phyloP scores from a whole-genome alignment of 805 yeast species.

The Saccharomycopsis babjevae region DNA sequence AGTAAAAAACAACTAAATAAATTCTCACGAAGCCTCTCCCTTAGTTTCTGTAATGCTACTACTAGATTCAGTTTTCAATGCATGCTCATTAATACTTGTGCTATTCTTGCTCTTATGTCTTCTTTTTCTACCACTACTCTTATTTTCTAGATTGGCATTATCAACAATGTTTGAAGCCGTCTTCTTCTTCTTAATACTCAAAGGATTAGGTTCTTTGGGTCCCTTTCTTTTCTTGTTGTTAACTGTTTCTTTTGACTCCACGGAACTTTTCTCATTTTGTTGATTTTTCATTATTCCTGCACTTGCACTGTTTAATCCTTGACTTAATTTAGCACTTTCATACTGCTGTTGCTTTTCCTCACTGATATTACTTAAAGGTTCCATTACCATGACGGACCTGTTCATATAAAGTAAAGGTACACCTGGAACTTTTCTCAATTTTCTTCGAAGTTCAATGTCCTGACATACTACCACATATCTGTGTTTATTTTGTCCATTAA shows the following conservation, averaged over 20 bases:
- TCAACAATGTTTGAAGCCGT: slow-evolving; percentile 6
- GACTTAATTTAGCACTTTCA: slow-evolving; percentile 60
- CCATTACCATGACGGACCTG: slow-evolving; percentile 92
- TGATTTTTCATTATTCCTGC: slow-evolving; percentile 33
- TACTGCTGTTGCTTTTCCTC: slow-evolving; percentile 34
- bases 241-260: slow-evolving; percentile 19
- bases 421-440: slow-evolving; percentile 72
- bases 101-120: background rate
- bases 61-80: background rate
- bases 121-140: slow-evolving; percentile 7
- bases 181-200: slow-evolving; percentile 76
- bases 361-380: slow-evolving; percentile 75
- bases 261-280: slow-evolving; percentile 20
- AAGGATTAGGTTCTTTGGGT: slow-evolving; percentile 80
- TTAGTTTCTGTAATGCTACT: background rate
- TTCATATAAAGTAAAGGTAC: slow-evolving; percentile 82
- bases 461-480: slow-evolving; percentile 86
- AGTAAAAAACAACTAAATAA: too few species aligned
- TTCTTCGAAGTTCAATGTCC: slow-evolving; percentile 55
- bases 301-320: slow-evolving; percentile 63
- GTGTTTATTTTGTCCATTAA: slow-evolving; percentile 77
- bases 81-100: background rate
- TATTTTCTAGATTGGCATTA: background rate
- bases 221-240: slow-evolving; percentile 50
- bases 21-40: background rate